Percentiles rank a stretch among this genome's conserved stretches.
These are phyloP conservation scores for Dipteronia dyeriana DNA, from an alignment of 345 rosid species.

Conservation along the genomic window DNA sequence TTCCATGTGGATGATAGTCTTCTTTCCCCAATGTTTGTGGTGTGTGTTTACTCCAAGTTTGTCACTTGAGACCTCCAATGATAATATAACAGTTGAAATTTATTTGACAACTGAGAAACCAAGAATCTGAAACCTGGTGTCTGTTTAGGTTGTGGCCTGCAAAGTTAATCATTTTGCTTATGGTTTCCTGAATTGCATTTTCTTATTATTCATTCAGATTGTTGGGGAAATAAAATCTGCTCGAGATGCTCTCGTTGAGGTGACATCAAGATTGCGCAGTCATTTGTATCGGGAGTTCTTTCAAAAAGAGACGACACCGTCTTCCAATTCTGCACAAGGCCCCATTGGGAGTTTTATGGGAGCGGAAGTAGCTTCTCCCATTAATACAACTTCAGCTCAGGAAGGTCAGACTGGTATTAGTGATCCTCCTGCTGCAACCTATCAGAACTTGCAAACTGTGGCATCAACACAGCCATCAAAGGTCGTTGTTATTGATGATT, in stretches of 20 bases:
- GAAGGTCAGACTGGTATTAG: constrained; percentile 50
- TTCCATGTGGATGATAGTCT: background rate
- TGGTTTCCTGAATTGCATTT: constrained; percentile 22
- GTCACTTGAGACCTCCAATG: background rate
- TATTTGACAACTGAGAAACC: constrained; percentile 11
- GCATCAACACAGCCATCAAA: constrained; percentile 44
- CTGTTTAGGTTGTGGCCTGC: constrained; percentile 3
- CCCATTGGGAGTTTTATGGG: constrained; percentile 52
- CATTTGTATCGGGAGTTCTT: constrained; percentile 65
- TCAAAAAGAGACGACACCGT: constrained; percentile 59
- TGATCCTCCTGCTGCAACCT: constrained; percentile 30
- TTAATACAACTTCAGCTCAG: constrained; percentile 37
- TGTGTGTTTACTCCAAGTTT: background rate
- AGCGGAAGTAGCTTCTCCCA: constrained; percentile 56
- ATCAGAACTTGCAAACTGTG: constrained; percentile 42
- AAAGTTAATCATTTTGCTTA: constrained; percentile 9
- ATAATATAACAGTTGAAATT: constrained; percentile 11
- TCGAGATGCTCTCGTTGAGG: constrained; percentile 89
- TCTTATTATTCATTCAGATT: constrained; percentile 56
- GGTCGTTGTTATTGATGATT: constrained; percentile 38
- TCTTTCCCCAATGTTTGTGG: constrained; percentile 7
- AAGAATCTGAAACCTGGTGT: constrained; percentile 10
- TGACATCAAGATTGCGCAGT: constrained; percentile 75
- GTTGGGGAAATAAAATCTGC: constrained; percentile 91
- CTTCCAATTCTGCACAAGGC: constrained; percentile 46